Evolutionary conservation across 2,329 filamentous ascomycete genomes (phyloP).

Genomic region (Fusarium redolens): DNA sequence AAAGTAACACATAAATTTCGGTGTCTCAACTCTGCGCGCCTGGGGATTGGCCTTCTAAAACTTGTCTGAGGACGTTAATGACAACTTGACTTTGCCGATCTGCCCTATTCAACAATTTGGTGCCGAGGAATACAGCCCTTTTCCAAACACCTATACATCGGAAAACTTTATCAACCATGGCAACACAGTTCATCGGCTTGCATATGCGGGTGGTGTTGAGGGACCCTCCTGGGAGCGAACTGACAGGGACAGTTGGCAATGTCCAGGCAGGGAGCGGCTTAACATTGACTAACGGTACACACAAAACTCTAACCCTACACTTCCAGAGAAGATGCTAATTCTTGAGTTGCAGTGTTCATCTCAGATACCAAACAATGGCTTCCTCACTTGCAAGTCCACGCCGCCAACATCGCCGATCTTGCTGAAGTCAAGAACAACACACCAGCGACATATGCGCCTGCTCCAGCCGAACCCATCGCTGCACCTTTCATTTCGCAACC

Average conservation of each 20-base stretch:
- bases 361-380: slow-evolving; percentile 56
- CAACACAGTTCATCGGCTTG: slow-evolving; percentile 78
- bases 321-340: slow-evolving; percentile 9
- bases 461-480: slow-evolving; percentile 40
- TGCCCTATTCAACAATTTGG: slow-evolving; percentile 23
- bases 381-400: slow-evolving; percentile 58
- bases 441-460: slow-evolving; percentile 45
- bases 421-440: slow-evolving; percentile 52
- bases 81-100: slow-evolving; percentile 30
- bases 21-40: slow-evolving; percentile 1
- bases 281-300: slow-evolving; percentile 76
- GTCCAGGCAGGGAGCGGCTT: slow-evolving; percentile 75
- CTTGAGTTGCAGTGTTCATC: slow-evolving; percentile 50
- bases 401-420: slow-evolving; percentile 59
- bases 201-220: slow-evolving; percentile 79
- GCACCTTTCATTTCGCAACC: slow-evolving; percentile 45
- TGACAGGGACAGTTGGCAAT: slow-evolving; percentile 77
- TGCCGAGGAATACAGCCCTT: slow-evolving; percentile 8
- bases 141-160: background rate
- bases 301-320: background rate
- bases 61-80: slow-evolving; percentile 34
- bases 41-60: slow-evolving; percentile 4
- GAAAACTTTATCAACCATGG: slow-evolving; percentile 49
- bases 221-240: slow-evolving; percentile 70
- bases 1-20: background rate